phyloP scores from a whole-genome alignment of 1,284 basidiomycete species.

The Pseudozyma pruni region DNA sequence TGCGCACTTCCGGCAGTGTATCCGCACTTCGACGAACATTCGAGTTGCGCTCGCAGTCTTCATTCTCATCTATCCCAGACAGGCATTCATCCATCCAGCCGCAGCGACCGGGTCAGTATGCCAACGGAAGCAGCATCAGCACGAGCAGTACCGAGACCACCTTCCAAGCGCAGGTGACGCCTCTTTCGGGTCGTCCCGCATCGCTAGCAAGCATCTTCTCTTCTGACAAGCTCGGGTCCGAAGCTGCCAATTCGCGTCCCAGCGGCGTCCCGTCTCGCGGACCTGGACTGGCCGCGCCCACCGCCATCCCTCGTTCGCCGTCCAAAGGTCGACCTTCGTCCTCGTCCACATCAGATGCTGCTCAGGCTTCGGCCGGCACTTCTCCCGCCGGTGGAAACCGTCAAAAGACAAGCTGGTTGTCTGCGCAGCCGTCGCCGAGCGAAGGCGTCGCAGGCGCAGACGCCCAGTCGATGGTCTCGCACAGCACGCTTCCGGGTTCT shows the following conservation, averaged over 20 bases:
- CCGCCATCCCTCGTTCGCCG: slow-evolving; percentile 17
- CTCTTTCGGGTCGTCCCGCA: slow-evolving; percentile 43
- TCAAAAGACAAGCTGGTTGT: slow-evolving; percentile 11
- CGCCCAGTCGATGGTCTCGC: slow-evolving; percentile 34
- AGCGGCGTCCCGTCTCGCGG: slow-evolving; percentile 1
- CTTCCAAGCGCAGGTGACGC: slow-evolving; percentile 49
- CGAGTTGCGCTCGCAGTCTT: slow-evolving; percentile 43
- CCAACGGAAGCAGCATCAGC: slow-evolving; percentile 22
- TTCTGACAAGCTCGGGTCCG: slow-evolving; percentile 3
- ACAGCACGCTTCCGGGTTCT: slow-evolving; percentile 38
- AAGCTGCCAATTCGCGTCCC: slow-evolving; percentile 8
- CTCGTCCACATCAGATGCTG: slow-evolving; percentile 3
- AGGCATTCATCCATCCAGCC: slow-evolving; percentile 36
- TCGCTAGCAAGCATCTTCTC: slow-evolving; percentile 57
- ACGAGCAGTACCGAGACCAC: slow-evolving; percentile 36
- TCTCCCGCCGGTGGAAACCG: slow-evolving; percentile 4
- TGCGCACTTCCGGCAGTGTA: slow-evolving; percentile 26
- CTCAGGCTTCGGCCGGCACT: not conserved
- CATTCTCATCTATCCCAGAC: slow-evolving; percentile 38
- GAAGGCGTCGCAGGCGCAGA: slow-evolving; percentile 23
- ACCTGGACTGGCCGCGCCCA: slow-evolving; percentile 5
- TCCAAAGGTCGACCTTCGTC: slow-evolving; percentile 9
- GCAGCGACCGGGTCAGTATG: slow-evolving; percentile 11
- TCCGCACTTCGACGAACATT: slow-evolving; percentile 27
- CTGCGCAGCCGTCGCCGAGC: slow-evolving; percentile 22